These are phyloP conservation scores for Chaetomium olivaceum DNA, from an alignment of 2,329 filamentous ascomycete genomes.

Conservation along the genomic window DNA sequence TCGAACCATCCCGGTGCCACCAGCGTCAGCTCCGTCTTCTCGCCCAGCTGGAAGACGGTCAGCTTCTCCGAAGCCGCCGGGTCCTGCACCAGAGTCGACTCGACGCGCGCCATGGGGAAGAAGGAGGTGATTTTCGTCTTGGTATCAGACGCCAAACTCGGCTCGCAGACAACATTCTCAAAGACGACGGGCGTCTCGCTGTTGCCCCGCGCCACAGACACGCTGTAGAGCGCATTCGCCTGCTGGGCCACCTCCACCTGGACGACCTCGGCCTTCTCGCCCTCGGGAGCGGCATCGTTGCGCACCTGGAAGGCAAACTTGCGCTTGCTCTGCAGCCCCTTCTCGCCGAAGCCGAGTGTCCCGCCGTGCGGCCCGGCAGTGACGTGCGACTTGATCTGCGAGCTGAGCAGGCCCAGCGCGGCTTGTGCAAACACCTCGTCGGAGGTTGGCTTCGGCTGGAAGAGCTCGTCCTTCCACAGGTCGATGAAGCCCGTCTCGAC, in stretches of 20 bases:
- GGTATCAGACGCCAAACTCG: slow-evolving; percentile 36
- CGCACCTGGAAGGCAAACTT: slow-evolving; percentile 53
- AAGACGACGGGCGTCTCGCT: slow-evolving; percentile 44
- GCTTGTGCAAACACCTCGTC: slow-evolving; percentile 84
- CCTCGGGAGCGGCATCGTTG: slow-evolving; percentile 52
- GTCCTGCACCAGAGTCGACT: slow-evolving; percentile 72
- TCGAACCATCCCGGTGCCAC: slow-evolving; percentile 75
- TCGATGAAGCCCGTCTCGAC: slow-evolving; percentile 97
- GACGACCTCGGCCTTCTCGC: slow-evolving; percentile 57
- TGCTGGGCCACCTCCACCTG: slow-evolving; percentile 53
- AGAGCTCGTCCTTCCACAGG: slow-evolving; percentile 80
- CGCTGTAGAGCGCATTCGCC: slow-evolving; percentile 49
- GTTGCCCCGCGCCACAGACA: slow-evolving; percentile 46
- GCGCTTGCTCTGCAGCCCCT: slow-evolving; percentile 44
- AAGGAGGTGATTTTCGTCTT: slow-evolving; percentile 63
- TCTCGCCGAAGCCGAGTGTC: slow-evolving; percentile 56
- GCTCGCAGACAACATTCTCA: slow-evolving; percentile 48
- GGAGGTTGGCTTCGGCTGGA: slow-evolving; percentile 60
- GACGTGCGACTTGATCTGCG: slow-evolving; percentile 41
- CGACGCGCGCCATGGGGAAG: slow-evolving; percentile 77
- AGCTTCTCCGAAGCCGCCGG: slow-evolving; percentile 56
- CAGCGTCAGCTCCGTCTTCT: slow-evolving; percentile 60
- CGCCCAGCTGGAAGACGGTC: slow-evolving; percentile 73
- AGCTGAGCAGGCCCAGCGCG: slow-evolving; percentile 70
- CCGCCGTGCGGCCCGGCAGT: slow-evolving; percentile 47